A percentile compares a stretch with the other conserved stretches of the same genome.
Evolutionary conservation across 805 yeast species (phyloP).

Genomic region (Pichia membranifaciens): DNA sequence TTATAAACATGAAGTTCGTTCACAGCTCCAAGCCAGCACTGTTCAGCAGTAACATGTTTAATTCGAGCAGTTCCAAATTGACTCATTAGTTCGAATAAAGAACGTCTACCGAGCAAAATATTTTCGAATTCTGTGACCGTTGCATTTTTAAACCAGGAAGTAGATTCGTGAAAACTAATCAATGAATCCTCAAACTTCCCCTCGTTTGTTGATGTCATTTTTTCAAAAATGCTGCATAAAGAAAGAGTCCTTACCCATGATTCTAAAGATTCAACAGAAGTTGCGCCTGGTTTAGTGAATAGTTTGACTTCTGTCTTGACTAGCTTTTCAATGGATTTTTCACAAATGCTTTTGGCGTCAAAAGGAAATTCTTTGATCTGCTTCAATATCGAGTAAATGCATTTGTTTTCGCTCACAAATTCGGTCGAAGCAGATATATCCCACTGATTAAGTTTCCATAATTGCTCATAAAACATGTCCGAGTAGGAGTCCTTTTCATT

Average conservation of each 20-base stretch:
- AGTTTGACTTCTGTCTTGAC: background rate
- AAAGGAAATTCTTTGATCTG: slow-evolving; percentile 34
- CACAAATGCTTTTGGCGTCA: slow-evolving; percentile 17
- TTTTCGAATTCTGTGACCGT: slow-evolving; percentile 37
- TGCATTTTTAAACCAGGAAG: slow-evolving; percentile 35
- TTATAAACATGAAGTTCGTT: slow-evolving; percentile 41
- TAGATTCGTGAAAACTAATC: slow-evolving; percentile 15
- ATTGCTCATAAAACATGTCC: slow-evolving; percentile 47
- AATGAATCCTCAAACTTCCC: slow-evolving; percentile 5
- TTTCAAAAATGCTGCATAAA: slow-evolving; percentile 22
- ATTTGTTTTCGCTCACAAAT: slow-evolving; percentile 36
- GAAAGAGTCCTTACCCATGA: slow-evolving; percentile 32
- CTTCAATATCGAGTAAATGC: slow-evolving; percentile 49
- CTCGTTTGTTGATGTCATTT: slow-evolving; percentile 14
- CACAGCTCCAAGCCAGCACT: slow-evolving; percentile 21
- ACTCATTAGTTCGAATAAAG: slow-evolving; percentile 29
- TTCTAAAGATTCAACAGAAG: slow-evolving; percentile 13
- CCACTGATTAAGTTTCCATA: slow-evolving; percentile 79
- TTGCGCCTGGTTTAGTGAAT: background rate
- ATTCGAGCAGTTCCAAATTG: background rate
- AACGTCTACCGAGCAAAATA: slow-evolving; percentile 38
- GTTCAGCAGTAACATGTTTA: background rate
- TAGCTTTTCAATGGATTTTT: slow-evolving; percentile 9
- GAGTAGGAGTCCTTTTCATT: background rate
- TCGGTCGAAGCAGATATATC: slow-evolving; percentile 48